Percentiles rank a stretch among this genome's conserved stretches.
Evolutionary conservation across 2,329 filamentous ascomycete genomes (phyloP).

Genomic region (Neofusicoccum laricinum): DNA sequence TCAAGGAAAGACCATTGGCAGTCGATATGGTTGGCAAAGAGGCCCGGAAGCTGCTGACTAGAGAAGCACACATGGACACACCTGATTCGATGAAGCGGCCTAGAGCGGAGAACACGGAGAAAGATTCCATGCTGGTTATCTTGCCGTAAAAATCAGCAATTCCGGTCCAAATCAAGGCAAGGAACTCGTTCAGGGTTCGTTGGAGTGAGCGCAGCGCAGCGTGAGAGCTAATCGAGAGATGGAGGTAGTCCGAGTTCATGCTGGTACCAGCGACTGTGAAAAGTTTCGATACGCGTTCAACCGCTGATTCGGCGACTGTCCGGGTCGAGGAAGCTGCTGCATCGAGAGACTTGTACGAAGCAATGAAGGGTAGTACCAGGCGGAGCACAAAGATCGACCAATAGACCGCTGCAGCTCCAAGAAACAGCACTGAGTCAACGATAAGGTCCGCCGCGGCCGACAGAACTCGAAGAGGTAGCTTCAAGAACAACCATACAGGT

Average conservation of each 20-base stretch:
- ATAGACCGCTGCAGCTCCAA: conserved; percentile 54
- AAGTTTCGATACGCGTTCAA: conserved; percentile 33
- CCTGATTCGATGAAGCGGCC: neutral
- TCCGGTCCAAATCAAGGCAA: neutral
- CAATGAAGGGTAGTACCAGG: conserved; percentile 23
- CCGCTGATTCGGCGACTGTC: conserved; percentile 32
- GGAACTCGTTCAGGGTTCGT: neutral
- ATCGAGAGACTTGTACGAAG: neutral
- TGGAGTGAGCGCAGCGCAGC: conserved; percentile 36
- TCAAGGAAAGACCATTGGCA: conserved; percentile 37
- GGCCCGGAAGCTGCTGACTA: neutral
- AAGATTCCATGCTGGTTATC: conserved; percentile 2
- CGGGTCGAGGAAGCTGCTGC: conserved; percentile 10
- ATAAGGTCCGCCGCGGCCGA: conserved; percentile 74
- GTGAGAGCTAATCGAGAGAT: conserved; percentile 37
- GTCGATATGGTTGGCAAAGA: conserved; percentile 18
- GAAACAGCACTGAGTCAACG: conserved; percentile 70
- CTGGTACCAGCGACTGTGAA: conserved; percentile 27
- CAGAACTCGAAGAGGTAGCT: conserved; percentile 68
- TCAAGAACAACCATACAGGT: conserved; percentile 64
- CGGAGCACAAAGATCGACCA: conserved; percentile 26
- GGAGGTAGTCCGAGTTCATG: conserved; percentile 31
- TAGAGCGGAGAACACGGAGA: conserved; percentile 6
- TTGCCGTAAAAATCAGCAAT: neutral
- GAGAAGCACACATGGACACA: neutral